Percentiles rank a stretch among this genome's conserved stretches.
These are phyloP conservation scores for Sporothrix dimorphospora DNA, from an alignment of 2,329 filamentous ascomycete genomes.

Conservation along the genomic window DNA sequence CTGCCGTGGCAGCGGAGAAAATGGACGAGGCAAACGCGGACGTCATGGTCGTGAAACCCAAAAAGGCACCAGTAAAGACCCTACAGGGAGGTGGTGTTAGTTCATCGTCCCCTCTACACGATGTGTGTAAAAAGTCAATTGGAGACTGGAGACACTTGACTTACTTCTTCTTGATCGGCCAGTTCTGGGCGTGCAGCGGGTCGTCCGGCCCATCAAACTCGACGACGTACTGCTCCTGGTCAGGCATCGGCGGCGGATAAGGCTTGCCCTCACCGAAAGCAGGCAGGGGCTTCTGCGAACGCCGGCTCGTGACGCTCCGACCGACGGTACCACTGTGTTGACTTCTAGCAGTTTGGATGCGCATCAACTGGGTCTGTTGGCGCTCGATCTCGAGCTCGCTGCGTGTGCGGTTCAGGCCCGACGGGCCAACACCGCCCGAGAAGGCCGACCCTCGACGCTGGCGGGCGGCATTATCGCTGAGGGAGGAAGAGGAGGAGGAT, in stretches of 20 bases:
- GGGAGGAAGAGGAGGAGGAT: conserved; percentile 54
- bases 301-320: conserved; percentile 46
- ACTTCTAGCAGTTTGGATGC: conserved; percentile 70
- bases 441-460: not conserved
- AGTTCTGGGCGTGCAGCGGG: conserved; percentile 85
- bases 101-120: no score
- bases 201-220: conserved; percentile 85
- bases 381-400: conserved; percentile 70
- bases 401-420: conserved; percentile 61
- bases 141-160: conserved; percentile 46
- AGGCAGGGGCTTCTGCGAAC: conserved; percentile 63
- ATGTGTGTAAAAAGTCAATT: no score
- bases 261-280: conserved; percentile 74
- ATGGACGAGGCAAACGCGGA: conserved; percentile 75
- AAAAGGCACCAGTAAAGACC: conserved; percentile 65
- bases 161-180: conserved; percentile 77
- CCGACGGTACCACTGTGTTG: conserved; percentile 77
- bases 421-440: conserved; percentile 42
- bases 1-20: conserved; percentile 67
- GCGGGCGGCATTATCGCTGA: conserved; percentile 38
- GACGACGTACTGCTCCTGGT: conserved; percentile 73
- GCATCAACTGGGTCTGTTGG: conserved; percentile 68
- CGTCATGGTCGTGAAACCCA: conserved; percentile 74
- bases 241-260: conserved; percentile 70
- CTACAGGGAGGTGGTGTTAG: conserved; percentile 40